Conservation (phyloP, 139 green algal species). For the Coelastrella sp. region DNA sequence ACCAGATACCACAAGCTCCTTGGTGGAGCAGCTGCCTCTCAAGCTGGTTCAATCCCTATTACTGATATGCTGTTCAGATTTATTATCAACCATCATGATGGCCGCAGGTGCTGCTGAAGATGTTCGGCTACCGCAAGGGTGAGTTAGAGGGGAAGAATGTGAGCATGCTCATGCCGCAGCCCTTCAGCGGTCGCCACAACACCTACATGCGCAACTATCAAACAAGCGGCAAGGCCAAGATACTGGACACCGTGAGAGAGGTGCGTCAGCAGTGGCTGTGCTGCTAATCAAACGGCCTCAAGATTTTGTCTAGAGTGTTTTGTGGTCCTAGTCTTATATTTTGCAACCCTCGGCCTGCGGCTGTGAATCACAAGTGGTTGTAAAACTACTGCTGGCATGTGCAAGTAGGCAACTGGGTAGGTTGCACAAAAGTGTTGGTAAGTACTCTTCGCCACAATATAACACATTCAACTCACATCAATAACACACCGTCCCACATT, state of each 20-base stretch:
- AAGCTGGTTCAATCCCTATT: too few species aligned
- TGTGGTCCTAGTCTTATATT: too few species aligned
- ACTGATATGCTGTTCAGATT: too few species aligned
- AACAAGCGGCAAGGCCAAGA: constrained; percentile 60
- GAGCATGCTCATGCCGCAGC: constrained; percentile 66
- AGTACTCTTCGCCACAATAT: background rate
- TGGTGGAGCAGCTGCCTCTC: too few species aligned
- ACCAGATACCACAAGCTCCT: too few species aligned
- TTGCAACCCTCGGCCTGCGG: too few species aligned
- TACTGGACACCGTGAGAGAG: constrained; percentile 56
- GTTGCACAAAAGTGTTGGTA: background rate
- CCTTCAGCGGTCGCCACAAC: constrained; percentile 64
- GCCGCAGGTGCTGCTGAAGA: constrained; percentile 52
- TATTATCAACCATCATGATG: too few species aligned
- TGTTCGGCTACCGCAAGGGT: constrained; percentile 64
- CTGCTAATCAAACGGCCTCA: background rate
- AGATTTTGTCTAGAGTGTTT: too few species aligned
- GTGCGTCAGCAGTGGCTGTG: background rate
- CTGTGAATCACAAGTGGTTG: too few species aligned
- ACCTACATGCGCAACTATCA: constrained; percentile 66
- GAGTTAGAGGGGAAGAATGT: constrained; percentile 74
- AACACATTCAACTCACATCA: too few species aligned
- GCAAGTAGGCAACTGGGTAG: background rate
- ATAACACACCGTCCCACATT: background rate
- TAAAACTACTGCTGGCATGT: background rate